These are phyloP conservation scores for Penicillium lagena DNA, from an alignment of 495 filamentous ascomycete species.

Conservation along the genomic window DNA sequence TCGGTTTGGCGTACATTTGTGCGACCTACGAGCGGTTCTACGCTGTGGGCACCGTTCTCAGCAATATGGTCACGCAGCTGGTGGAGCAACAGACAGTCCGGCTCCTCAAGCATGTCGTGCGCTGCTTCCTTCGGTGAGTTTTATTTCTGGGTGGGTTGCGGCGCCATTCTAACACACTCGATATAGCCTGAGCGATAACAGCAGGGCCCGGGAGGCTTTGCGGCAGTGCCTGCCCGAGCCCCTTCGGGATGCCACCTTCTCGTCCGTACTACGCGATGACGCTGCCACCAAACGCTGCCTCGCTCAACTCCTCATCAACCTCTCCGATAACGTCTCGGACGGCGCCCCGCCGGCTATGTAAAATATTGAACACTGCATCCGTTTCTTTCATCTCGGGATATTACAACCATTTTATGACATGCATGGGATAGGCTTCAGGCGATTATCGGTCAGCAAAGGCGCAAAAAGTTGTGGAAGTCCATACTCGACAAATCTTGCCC, in stretches of 20 bases:
- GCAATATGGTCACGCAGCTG: constrained; percentile 96
- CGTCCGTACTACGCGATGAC: constrained; percentile 91
- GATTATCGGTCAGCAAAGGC: constrained; percentile 40
- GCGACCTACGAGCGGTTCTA: constrained; percentile 99
- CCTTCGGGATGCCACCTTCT: constrained; percentile 94
- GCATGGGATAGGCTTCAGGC: constrained; percentile 45
- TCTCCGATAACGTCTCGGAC: constrained; percentile 87
- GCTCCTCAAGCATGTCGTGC: constrained; percentile 94
- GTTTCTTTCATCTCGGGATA: constrained; percentile 33
- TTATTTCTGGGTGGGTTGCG: not conserved
- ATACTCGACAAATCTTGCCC: constrained; percentile 8
- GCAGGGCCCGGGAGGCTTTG: constrained; percentile 87
- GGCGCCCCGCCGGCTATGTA: constrained; percentile 43
- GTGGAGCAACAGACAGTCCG: constrained; percentile 97
- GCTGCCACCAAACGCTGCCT: constrained; percentile 97
- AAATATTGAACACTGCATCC: constrained; percentile 30
- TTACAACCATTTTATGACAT: constrained; percentile 37
- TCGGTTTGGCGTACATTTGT: constrained; percentile 97
- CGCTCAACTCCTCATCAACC: constrained; percentile 91
- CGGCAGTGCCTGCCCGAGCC: constrained; percentile 96
- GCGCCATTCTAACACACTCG: constrained; percentile 8
- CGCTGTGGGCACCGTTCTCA: constrained; percentile 93
- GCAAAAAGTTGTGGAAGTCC: constrained; percentile 29
- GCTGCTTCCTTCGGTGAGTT: constrained; percentile 87
- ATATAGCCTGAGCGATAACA: constrained; percentile 86